These are phyloP conservation scores for Ajuga reptans DNA, from an alignment of 305 asterid species.

Conservation along the genomic window DNA sequence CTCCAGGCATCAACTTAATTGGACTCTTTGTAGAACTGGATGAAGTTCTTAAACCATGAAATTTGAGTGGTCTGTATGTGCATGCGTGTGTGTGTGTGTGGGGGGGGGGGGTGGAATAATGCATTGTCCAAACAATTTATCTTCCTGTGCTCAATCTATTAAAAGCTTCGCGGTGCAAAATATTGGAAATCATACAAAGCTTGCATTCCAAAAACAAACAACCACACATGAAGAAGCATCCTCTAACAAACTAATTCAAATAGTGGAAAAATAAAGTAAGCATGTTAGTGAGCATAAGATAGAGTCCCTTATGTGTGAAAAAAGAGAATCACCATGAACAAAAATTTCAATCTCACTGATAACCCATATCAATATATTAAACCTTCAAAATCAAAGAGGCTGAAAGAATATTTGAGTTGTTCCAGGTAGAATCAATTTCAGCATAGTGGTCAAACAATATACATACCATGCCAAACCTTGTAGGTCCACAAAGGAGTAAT, in stretches of 20 bases:
- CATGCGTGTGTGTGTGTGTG: not conserved
- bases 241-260: not conserved
- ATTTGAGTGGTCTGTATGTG: too few relatives aligned
- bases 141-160: not conserved
- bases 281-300: not conserved
- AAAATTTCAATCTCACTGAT: not conserved
- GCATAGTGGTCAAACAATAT: not conserved
- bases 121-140: not conserved
- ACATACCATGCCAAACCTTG: not conserved
- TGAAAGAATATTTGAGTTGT: not conserved
- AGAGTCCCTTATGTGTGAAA: not conserved
- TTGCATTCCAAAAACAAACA: not conserved
- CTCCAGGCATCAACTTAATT: not conserved
- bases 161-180: not conserved
- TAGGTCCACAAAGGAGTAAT: not conserved
- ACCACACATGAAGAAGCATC: not conserved
- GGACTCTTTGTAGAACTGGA: not conserved
- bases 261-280: not conserved
- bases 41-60: not conserved
- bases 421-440: not conserved
- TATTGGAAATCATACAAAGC: not conserved
- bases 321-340: not conserved
- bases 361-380: not conserved
- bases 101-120: not conserved
- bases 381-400: not conserved